Base-by-base conservation (phyloP, 305 asterid species). In the Solanum hybrid region DNA sequence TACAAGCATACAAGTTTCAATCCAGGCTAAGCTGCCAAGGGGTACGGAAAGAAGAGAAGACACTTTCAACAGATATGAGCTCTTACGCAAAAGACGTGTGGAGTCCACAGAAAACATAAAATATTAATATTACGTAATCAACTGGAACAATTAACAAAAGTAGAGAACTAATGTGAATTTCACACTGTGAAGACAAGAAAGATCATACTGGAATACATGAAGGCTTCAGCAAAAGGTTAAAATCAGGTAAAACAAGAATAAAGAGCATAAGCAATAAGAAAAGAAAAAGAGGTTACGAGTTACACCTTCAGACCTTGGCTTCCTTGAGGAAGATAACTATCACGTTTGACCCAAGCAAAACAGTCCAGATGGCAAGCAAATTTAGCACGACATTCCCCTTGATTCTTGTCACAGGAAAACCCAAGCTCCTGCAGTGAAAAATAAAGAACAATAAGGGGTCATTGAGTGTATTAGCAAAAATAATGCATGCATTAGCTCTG, bases 261-360 rank as follows among this genome's bases (percentile, higher is more conserved):
- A 57, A 57, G 51, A 20, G 51, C 32, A 45, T 61, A 80, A 70
- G 51, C 89, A 78, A 57, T 24, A 39, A 57, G 84, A 79, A 70
- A 51, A 41, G 80, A 34, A 79, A 61, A 79, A 24, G 34, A 51
- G 45, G 78, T 88, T 57, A 85, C 2, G 87, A 87, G 36, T 68
- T 91, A 92, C 91, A 97, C 99, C 99, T 97, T 97, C 85, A 97
- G 92, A 89, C 99, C 99, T 0, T 97, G 99, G 92, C 99, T 97
- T 88, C 99, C 99, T 92, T 97, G 99, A 89, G 99, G 99, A 41
- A 97, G 99, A 95, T 97, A 97, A 94, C 99, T 97, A 92, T 97
- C 99, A 94, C 99, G 99, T 91, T 97, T 97, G 90, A 97, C 99
- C 99, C 99, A 97, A n/a, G 99, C 98, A 93, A 95, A 97, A 94